Evolutionary conservation across 73 alveolate genomes (phyloP), one percentile per base, ranked within the genome.

Genomic region (Blepharisma japonicum): DNA sequence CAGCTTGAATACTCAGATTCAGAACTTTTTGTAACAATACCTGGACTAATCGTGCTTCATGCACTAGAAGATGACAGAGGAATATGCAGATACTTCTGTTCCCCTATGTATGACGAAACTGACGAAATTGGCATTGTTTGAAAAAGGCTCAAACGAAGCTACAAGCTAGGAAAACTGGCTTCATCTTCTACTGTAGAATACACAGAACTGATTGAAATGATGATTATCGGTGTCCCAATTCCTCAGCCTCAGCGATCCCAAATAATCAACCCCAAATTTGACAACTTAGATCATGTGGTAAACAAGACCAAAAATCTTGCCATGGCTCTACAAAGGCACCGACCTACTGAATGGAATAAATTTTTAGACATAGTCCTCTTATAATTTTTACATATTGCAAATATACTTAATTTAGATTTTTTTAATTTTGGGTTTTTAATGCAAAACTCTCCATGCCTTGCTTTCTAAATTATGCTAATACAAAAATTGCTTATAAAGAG

Each of bases 341-440:
- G 76, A 61, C 91, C 96, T 8, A 82, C 86, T 21, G 96, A 89
- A 55, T 89, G 96, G 96, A 89, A 89, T 51, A 85, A 74, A 48
- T 89, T 89, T 79, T 55, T 89, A 74, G 92, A 89, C 56, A 92
- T 87, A 47, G 86, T 87, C 50, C 77, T 81, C 53, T 55, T 11
- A 81, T 70, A 79, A 32, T 32, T 32, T 32, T 32, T 32, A 32
- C 42, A 32, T 32, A 32, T 32, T 32, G 42, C 42, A 32, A 32
- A 32, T 32, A 32, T 32, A 32, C 42, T 3, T 32, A 32, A 32
- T 32, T 32, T 32, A 32, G 42, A 32, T 32, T 32, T 32, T n/a
- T 32, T 32, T 32, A 32, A 32, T 32, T 32, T 32, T 32, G 42
- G 42, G n/a, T 3, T 32, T 32, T 32, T 32, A 32, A 32, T 32